These are phyloP conservation scores for Vigna angularis DNA, from an alignment of 306 rosid species.

Conservation along the genomic window DNA sequence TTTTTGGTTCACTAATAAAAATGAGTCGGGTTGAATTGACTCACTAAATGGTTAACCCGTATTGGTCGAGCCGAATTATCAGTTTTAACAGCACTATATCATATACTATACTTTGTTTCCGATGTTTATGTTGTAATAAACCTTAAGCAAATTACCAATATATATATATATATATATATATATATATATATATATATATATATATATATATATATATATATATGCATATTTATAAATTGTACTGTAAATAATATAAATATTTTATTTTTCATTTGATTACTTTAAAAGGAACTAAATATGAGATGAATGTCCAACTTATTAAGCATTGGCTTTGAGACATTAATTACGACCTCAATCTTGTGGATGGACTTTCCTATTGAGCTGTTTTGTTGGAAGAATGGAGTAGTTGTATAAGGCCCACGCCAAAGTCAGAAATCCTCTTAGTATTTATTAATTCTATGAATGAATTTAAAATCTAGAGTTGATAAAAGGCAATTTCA, in stretches of 20 bases:
- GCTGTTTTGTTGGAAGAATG: not conserved
- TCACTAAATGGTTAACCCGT: no score
- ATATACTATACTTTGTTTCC: no score
- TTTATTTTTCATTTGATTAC: not conserved
- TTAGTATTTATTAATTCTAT: not conserved
- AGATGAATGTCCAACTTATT: not conserved
- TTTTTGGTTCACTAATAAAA: no score
- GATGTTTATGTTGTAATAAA: not conserved
- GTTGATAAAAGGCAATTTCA: not conserved
- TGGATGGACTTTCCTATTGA: not conserved
- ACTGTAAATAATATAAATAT: not conserved
- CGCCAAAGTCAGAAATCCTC: not conserved
- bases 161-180: fast-evolving
- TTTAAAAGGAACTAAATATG: not conserved
- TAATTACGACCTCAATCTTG: not conserved
- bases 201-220: no score
- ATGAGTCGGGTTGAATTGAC: no score
- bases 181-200: no score
- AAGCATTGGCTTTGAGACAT: no score
- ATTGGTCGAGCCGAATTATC: no score
- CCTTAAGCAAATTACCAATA: not conserved
- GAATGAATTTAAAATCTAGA: not conserved
- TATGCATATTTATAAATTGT: not conserved
- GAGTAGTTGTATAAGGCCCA: not conserved
- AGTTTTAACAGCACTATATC: not conserved